These are phyloP conservation scores for Aspergillus transmontanensis DNA, from an alignment of 2,329 filamentous ascomycete genomes.

Conservation along the genomic window DNA sequence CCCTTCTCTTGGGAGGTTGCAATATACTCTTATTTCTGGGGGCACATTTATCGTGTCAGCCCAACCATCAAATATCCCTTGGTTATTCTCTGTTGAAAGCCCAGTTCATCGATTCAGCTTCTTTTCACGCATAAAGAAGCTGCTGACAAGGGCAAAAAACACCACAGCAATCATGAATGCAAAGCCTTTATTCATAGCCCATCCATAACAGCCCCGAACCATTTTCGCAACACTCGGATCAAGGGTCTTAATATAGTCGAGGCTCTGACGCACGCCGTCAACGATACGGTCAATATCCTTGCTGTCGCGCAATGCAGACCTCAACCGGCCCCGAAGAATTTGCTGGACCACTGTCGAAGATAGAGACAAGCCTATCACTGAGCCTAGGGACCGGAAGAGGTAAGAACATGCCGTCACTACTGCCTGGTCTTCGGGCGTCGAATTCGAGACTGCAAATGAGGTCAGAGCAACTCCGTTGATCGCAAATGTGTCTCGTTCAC, in stretches of 20 bases:
- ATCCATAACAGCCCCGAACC: slow-evolving; percentile 69
- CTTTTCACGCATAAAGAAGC: slow-evolving; percentile 60
- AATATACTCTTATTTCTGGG: neutral
- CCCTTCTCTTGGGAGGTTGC: neutral
- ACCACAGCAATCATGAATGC: slow-evolving; percentile 54
- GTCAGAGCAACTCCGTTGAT: slow-evolving; percentile 9
- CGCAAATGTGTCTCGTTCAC: slow-evolving; percentile 20
- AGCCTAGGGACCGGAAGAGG: slow-evolving; percentile 74
- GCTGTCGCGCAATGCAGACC: slow-evolving; percentile 56
- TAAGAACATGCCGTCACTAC: slow-evolving; percentile 79
- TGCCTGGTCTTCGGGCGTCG: slow-evolving; percentile 67
- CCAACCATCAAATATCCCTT: neutral
- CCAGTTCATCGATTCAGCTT: slow-evolving; percentile 45
- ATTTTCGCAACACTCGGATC: slow-evolving; percentile 61
- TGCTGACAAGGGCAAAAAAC: slow-evolving; percentile 48
- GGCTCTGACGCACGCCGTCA: slow-evolving; percentile 67
- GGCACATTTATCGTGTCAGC: neutral
- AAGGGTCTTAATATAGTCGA: slow-evolving; percentile 68
- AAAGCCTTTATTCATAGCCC: slow-evolving; percentile 56
- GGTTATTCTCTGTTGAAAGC: neutral
- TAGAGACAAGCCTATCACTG: slow-evolving; percentile 67
- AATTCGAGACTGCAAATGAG: slow-evolving; percentile 62
- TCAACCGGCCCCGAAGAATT: slow-evolving; percentile 61
- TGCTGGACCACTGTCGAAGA: slow-evolving; percentile 73
- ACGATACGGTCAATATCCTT: slow-evolving; percentile 67